A percentile compares a stretch with the other conserved stretches of the same genome.
phyloP scores from a whole-genome alignment of 2,329 filamentous ascomycete genomes.

The Venturiaceae sp. region DNA sequence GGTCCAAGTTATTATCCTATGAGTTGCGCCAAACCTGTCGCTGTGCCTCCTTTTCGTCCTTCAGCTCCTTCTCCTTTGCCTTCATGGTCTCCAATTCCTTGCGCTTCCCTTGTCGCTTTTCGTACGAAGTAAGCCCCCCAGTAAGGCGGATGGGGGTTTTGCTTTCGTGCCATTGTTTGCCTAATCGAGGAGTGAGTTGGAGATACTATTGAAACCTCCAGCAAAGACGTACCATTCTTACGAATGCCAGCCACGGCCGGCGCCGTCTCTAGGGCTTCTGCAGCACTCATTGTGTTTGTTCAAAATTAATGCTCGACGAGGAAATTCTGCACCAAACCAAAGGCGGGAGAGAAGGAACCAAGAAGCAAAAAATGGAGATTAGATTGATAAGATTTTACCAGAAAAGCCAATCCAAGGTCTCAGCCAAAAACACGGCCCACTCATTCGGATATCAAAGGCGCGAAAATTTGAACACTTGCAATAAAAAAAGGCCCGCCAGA shows the following conservation, averaged over 20 bases:
- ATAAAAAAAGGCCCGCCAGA: neutral
- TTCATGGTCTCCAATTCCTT: constrained; percentile 67
- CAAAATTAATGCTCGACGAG: neutral
- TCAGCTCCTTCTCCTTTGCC: constrained; percentile 90
- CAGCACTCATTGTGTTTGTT: constrained; percentile 33
- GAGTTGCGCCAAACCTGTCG: constrained; percentile 52
- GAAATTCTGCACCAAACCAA: neutral
- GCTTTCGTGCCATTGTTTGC: constrained; percentile 85
- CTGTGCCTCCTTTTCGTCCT: constrained; percentile 87
- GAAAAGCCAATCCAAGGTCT: too few relatives aligned
- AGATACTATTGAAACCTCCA: constrained; percentile 5
- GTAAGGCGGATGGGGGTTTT: constrained; percentile 80
- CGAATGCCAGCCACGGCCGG: constrained; percentile 51
- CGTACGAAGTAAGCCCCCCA: constrained; percentile 68
- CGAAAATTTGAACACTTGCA: neutral
- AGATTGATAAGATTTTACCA: too few relatives aligned
- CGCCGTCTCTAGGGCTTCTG: constrained; percentile 25
- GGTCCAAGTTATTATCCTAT: neutral
- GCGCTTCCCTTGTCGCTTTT: constrained; percentile 63
- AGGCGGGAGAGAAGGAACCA: neutral
- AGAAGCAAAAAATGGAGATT: too few relatives aligned
- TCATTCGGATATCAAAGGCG: neutral
- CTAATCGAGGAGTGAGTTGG: constrained; percentile 36
- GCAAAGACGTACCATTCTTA: constrained; percentile 59
- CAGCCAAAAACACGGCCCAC: too few relatives aligned